phyloP scores from a whole-genome alignment of 805 yeast genomes.

The Nakazawaea laoshanensis region DNA sequence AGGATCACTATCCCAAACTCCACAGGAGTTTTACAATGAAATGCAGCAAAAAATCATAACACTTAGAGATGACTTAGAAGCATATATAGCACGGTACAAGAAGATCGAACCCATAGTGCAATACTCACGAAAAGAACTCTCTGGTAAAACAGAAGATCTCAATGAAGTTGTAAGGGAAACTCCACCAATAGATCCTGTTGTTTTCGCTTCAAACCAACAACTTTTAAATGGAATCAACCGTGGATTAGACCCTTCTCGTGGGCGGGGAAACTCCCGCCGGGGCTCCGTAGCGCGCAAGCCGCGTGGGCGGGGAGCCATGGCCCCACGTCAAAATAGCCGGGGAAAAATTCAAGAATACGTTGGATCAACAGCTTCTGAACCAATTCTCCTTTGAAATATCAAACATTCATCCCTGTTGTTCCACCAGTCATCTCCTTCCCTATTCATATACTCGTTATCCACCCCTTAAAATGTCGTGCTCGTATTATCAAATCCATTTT shows the following conservation, averaged over 20 bases:
- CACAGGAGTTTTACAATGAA: slow-evolving; percentile 31
- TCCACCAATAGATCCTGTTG: slow-evolving; percentile 14
- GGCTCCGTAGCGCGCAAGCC: slow-evolving; percentile 6
- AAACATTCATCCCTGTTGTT: no score
- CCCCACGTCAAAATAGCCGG: slow-evolving; percentile 5
- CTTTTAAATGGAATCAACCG: no score
- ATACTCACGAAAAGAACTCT: slow-evolving; percentile 38
- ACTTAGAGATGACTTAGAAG: slow-evolving; percentile 29
- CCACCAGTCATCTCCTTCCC: no score
- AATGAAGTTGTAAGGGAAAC: slow-evolving; percentile 15
- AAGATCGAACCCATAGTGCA: slow-evolving; percentile 40
- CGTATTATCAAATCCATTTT: no score
- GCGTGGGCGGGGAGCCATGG: slow-evolving; percentile 2
- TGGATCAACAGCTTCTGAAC: slow-evolving; percentile 8
- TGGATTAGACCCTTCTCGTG: no score
- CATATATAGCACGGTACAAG: slow-evolving; percentile 34
- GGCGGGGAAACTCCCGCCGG: slow-evolving; percentile 5
- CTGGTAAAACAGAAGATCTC: slow-evolving; percentile 45
- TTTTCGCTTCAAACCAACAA: slow-evolving; percentile 5
- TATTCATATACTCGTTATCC: no score
- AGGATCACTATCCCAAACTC: slow-evolving; percentile 31
- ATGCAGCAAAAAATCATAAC: slow-evolving; percentile 25
- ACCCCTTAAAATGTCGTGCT: no score
- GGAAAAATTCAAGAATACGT: slow-evolving; percentile 4
- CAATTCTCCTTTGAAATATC: slow-evolving; percentile 5